Evolutionary conservation across 2,329 filamentous ascomycete genomes (phyloP).

Genomic region (Phialocephala sp.): DNA sequence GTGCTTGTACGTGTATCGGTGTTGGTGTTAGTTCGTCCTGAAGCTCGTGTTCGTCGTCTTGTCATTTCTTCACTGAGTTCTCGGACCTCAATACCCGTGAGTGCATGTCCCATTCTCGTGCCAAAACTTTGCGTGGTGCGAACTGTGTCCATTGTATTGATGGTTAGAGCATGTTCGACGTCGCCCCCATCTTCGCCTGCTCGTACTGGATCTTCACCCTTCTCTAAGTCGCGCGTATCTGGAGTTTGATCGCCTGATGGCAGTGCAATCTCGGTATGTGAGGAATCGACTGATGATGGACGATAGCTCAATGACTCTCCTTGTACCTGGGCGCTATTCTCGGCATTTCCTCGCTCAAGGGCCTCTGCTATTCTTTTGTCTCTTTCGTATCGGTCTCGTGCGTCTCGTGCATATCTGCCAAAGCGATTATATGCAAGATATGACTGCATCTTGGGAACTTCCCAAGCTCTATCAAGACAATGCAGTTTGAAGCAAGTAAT

Average conservation of each 20-base stretch:
- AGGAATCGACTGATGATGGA: slow-evolving; percentile 27
- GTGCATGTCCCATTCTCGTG: slow-evolving; percentile 30
- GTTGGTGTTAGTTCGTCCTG: slow-evolving; percentile 9
- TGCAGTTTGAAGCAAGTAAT: not conserved
- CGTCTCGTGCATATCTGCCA: slow-evolving; percentile 23
- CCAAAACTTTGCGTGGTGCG: slow-evolving; percentile 30
- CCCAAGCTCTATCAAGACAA: not conserved
- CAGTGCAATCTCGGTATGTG: slow-evolving; percentile 6
- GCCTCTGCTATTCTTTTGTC: slow-evolving; percentile 32
- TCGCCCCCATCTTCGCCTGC: slow-evolving; percentile 14
- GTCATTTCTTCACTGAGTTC: slow-evolving; percentile 32
- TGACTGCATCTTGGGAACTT: slow-evolving; percentile 30
- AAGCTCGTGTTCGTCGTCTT: slow-evolving; percentile 16
- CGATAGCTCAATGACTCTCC: slow-evolving; percentile 16
- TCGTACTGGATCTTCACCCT: slow-evolving; percentile 18
- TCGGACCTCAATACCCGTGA: slow-evolving; percentile 35
- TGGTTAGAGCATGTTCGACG: slow-evolving; percentile 17
- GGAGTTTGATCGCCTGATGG: not conserved
- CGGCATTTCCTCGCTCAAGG: slow-evolving; percentile 32
- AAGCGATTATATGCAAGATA: slow-evolving; percentile 33
- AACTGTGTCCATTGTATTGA: slow-evolving; percentile 9
- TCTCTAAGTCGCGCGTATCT: slow-evolving; percentile 31
- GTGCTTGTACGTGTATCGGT: slow-evolving; percentile 1
- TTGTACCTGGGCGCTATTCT: slow-evolving; percentile 13
- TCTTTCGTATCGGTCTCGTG: slow-evolving; percentile 32